phyloP scores from a whole-genome alignment of 306 rosid species.

The Castanea crenata region DNA sequence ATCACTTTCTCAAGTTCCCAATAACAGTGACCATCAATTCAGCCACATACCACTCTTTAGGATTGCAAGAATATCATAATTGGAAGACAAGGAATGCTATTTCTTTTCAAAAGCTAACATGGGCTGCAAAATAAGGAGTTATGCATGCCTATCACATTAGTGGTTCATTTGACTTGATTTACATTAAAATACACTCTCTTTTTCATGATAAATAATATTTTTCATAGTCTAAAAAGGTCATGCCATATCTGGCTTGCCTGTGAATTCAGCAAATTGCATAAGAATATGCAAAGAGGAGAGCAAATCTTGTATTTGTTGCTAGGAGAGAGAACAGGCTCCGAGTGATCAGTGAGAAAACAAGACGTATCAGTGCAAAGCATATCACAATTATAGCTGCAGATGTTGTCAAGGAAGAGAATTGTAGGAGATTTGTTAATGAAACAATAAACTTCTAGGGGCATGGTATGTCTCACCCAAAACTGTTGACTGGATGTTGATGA shows the following conservation, averaged over 20 bases:
- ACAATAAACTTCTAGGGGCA: conserved; percentile 52
- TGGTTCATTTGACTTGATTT: background rate
- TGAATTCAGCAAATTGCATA: conserved; percentile 79
- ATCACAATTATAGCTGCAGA: conserved; percentile 75
- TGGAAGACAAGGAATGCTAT: background rate
- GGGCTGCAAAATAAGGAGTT: no score
- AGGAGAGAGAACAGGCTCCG: conserved; percentile 65
- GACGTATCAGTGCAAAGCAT: conserved; percentile 60
- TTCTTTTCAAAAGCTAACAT: background rate
- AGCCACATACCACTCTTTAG: background rate
- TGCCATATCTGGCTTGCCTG: background rate
- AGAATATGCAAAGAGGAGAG: conserved; percentile 75
- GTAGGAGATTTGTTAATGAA: conserved; percentile 64
- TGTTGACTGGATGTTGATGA: background rate
- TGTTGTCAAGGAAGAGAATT: conserved; percentile 89
- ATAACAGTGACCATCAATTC: no score
- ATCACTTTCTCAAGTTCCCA: no score
- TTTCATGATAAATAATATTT: no score
- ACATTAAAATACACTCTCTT: background rate
- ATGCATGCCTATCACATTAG: no score
- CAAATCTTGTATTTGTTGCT: conserved; percentile 75
- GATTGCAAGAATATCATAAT: background rate
- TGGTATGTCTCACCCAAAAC: conserved; percentile 32
- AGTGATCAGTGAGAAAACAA: conserved; percentile 67
- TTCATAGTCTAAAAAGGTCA: background rate